Evolutionary conservation across 108 stramenopile species (phyloP), one percentile per base, ranked within the genome.

Genomic region (Cyclotella baltica): DNA sequence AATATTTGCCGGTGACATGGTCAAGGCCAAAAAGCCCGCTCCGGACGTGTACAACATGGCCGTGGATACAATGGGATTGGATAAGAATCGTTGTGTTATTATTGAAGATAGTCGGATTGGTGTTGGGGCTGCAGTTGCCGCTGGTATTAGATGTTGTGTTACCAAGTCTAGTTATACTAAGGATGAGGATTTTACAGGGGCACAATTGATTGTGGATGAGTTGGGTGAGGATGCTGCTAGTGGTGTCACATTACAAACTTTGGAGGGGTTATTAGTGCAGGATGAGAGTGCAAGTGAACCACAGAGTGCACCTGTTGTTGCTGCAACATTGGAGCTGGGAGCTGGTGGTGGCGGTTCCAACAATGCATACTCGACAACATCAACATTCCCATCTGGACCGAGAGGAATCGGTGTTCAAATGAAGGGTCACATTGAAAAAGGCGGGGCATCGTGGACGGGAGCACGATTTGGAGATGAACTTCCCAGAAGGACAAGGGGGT

Each of bases 1-100:
- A 57, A 95, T 98, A 37, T 98, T 95, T 83, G 97, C 97, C 0
- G 97, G 97, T 8, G 97, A 98, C 67, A 92, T 97, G 85, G 97
- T 97, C 22, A 56, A 84, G 58, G 82, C 77, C 50, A 98, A 98
- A 73, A 98, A 98, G 70, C 97, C 97, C 5, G 83, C 92, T 2
- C 97, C 97, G 4, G 97, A 98, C 78, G 90, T 98, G 2, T 98
- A 98, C 77, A 73, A 89, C 46, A 85, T 98, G 83, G 98, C 98
- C 0, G 95, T 93, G 57, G 89, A 95, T 1, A 74, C 73, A 3
- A 90, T 98, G 93, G 89, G 90, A 0, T 73, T 98, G 57, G 90
- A 96, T 72, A 95, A 96, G 36, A 64, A 80, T 25, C 78, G 71
- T 8, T 95, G 94, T 67, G 89, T 97, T 3, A 96, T 98, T 66